Evolutionary conservation across 495 filamentous ascomycete genomes (phyloP).

Genomic region (Aspergillus sclerotiicarbonarius): DNA sequence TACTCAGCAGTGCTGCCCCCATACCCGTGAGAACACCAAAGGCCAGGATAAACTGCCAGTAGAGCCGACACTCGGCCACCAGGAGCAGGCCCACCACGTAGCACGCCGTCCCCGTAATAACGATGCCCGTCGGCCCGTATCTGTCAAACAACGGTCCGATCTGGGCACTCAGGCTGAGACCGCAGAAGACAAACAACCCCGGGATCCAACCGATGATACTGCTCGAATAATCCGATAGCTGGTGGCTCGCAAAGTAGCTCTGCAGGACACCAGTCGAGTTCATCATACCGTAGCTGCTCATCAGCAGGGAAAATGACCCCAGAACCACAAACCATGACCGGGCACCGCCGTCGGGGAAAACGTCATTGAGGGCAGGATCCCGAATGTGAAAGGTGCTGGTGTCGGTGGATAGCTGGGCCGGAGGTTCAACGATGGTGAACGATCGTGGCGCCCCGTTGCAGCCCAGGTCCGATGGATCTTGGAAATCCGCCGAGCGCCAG

Average conservation of each 20-base stretch:
- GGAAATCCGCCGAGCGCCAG: no score
- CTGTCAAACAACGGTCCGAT: constrained; percentile 66
- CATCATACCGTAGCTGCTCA: constrained; percentile 61
- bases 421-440: no score
- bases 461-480: no score
- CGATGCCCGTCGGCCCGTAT: constrained; percentile 53
- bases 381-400: no score
- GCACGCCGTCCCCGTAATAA: constrained; percentile 49
- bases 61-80: constrained; percentile 49
- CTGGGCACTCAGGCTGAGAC: constrained; percentile 64
- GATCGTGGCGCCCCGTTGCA: no score
- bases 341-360: constrained; percentile 61
- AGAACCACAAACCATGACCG: constrained; percentile 63
- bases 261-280: constrained; percentile 65
- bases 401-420: no score
- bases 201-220: constrained; percentile 66
- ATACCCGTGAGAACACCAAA: constrained; percentile 59
- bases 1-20: constrained; percentile 58
- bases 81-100: constrained; percentile 55
- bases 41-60: constrained; percentile 66
- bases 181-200: constrained; percentile 60
- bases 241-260: constrained; percentile 59
- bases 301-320: constrained; percentile 61
- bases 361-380: constrained; percentile 14
- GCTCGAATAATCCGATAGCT: constrained; percentile 52